Evolutionary conservation across 192 early-diverging fungal species (phyloP), one percentile per base, ranked within the genome.

Genomic region (Phycomyces nitens): DNA sequence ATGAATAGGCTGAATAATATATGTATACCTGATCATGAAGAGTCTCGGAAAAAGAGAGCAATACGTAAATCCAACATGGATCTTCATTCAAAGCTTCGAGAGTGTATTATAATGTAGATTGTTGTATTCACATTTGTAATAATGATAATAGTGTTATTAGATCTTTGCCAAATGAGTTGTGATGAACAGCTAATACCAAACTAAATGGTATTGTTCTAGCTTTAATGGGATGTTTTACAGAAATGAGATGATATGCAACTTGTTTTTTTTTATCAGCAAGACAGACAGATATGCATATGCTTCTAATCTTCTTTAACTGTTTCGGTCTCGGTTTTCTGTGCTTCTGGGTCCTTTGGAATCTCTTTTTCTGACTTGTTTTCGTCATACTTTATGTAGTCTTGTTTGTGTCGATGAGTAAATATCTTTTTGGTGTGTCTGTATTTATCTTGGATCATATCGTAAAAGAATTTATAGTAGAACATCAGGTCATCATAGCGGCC

Each of bases 381-480:
- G 12, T 2, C 18, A 18, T 47, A 47, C 11, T 47, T 47, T 3
- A 47, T 47, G 18, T 47, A 47, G 44, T 47, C 12, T 18, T 47
- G 12, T 47, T 18, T 14, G 44, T 47, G 44, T 2, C 44, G 44
- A 11, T 47, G 44, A 14, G 44, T 47, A 11, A 47, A 47, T 47
- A 11, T 18, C 44, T 47, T 47, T 47, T 47, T 47, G 18, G 44
- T 47, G 2, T 18, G 12, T 47, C 44, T 47, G 11, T 98, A 98
- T 24, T 83, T 74, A 47, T 70, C 71, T 71, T 98, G 95, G 24
- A 98, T 95, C 18, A 88, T 50, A 47, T 91, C 84, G 69, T 93
- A 98, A 76, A 96, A 91, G 62, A 86, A 85, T 68, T 89, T 92
- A 81, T 91, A 98, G 68, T 93, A 96, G 72, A 84, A 96, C 77